Base-by-base conservation (phyloP, 2,329 filamentous ascomycete species). In the Claviceps quebecensis region DNA sequence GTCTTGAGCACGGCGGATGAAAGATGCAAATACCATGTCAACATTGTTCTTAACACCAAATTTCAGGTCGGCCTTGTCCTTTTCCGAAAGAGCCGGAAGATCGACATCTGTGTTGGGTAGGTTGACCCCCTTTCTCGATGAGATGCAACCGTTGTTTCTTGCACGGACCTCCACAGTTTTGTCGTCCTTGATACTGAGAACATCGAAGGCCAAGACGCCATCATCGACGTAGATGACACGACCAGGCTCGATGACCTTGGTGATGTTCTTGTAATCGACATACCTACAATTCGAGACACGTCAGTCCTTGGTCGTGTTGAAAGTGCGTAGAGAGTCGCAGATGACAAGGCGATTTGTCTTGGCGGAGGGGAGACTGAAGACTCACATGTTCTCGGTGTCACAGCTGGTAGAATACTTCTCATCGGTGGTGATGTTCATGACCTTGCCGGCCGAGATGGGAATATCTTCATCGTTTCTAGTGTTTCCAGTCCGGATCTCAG, bases 261-360 rank as follows among this genome's bases (percentile, higher is more conserved):
- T 96, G 72, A 98, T 97, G 79, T 98, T 98, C 83, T 95, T 94
- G 80, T 98, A 97, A 77, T 97, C 91, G 65, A 97, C 86, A 66
- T 89, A 96, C 83, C 87, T 91, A 19, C 29, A 44, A 38, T 44
- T 47, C 14, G 22, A 45, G 2, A 9, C n/a, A 29, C 11, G 41
- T 50, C 41, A 50, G 48, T 41, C 7, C 8, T 29, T 16, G 3
- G 7, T 34, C 11, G 17, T 34, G 16, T 48, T 17, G 47, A 41
- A 7, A 39, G 16, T 39, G 46, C 8, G 22, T 9, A 16, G 26
- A 39, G 37, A 11, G 14, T 23, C 34, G 13, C 17, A 7, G 34
- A 16, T 6, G 29, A 47, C 34, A 38, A 14, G 34, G 23, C n/a
- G 29, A 5, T 16, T 17, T 16, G 34, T n/a, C 17, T 29, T 9